These are phyloP conservation scores for Colletotrichum orchidophilum DNA, from an alignment of 2,329 filamentous ascomycete species.

Conservation along the genomic window DNA sequence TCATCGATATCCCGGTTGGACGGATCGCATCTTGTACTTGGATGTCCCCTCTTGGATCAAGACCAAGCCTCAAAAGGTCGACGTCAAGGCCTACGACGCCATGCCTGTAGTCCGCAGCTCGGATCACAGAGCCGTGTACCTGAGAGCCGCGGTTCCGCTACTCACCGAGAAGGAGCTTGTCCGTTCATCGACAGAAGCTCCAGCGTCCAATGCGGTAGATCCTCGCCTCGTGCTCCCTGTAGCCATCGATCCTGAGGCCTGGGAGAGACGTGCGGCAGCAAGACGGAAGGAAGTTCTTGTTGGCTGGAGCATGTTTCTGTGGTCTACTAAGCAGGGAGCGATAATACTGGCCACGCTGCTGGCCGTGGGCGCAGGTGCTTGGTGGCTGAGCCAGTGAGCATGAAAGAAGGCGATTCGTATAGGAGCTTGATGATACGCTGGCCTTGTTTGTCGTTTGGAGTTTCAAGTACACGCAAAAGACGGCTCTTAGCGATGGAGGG, in stretches of 20 bases:
- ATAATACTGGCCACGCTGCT: constrained; percentile 54
- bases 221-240: constrained; percentile 58
- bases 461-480: neutral
- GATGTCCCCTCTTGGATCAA: constrained; percentile 65
- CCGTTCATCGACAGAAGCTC: constrained; percentile 39
- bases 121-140: constrained; percentile 86
- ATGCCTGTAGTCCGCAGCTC: constrained; percentile 83
- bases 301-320: constrained; percentile 65
- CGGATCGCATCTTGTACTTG: constrained; percentile 86
- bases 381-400: constrained; percentile 48
- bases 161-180: constrained; percentile 51
- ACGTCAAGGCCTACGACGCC: constrained; percentile 75
- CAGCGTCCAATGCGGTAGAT: constrained; percentile 41
- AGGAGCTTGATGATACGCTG: neutral
- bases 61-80: constrained; percentile 46
- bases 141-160: constrained; percentile 75
- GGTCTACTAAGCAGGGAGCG: constrained; percentile 62
- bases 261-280: constrained; percentile 59
- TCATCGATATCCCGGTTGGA: constrained; percentile 92
- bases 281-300: constrained; percentile 57
- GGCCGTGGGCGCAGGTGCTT: constrained; percentile 52
- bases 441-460: neutral
- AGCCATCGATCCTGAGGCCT: constrained; percentile 63
- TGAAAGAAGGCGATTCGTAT: neutral
- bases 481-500: neutral